phyloP scores from a whole-genome alignment of 225 moss, liverwort and hornwort species.

The Lunularia cruciata region DNA sequence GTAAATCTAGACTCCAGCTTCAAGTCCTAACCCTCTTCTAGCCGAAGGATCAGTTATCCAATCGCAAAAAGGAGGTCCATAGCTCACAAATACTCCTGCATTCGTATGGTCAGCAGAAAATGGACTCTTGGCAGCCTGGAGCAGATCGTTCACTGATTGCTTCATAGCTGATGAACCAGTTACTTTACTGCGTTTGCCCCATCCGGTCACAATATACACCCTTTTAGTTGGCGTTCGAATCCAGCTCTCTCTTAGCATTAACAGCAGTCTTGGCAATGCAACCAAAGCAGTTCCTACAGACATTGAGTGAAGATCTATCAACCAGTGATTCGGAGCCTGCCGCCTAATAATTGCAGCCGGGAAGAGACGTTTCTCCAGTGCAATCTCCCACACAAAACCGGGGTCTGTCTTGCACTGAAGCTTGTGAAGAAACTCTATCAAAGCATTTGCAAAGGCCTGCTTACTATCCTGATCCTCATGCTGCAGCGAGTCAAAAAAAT shows the following conservation, averaged over 20 bases:
- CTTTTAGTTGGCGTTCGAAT: slow-evolving; percentile 34
- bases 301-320: slow-evolving; percentile 47
- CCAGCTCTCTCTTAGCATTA: slow-evolving; percentile 35
- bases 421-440: slow-evolving; percentile 53
- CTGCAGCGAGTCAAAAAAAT: slow-evolving; percentile 39
- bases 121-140: slow-evolving; percentile 36
- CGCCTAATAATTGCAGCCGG: slow-evolving; percentile 31
- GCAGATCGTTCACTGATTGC: slow-evolving; percentile 39
- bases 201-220: slow-evolving; percentile 50
- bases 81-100: slow-evolving; percentile 52
- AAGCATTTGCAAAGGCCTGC: slow-evolving; percentile 46
- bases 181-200: slow-evolving; percentile 45
- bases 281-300: slow-evolving; percentile 44
- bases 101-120: slow-evolving; percentile 43
- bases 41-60: slow-evolving; percentile 39
- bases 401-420: slow-evolving; percentile 46
- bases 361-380: slow-evolving; percentile 38
- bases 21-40: slow-evolving; percentile 31
- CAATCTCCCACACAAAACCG: slow-evolving; percentile 43
- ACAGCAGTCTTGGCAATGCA: slow-evolving; percentile 42
- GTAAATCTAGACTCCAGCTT: slow-evolving; percentile 9
- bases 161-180: slow-evolving; percentile 44
- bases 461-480: slow-evolving; percentile 35
- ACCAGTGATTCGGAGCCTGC: slow-evolving; percentile 42
- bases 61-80: slow-evolving; percentile 43